phyloP scores from a whole-genome alignment of 83 land plant species.

The Diphasiastrum complanatum region DNA sequence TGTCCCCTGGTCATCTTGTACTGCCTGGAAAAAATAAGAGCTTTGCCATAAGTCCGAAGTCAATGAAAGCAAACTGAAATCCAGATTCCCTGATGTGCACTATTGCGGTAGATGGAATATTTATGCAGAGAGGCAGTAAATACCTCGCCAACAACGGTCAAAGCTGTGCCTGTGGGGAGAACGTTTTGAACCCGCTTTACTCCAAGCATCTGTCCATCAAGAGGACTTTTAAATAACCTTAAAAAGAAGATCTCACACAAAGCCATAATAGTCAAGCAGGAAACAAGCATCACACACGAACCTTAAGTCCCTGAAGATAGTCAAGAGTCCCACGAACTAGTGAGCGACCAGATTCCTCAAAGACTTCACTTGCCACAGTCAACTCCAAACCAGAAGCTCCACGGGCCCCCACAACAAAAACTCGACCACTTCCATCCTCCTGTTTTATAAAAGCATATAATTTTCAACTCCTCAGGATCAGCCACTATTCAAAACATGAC shows the following conservation, averaged over 20 bases:
- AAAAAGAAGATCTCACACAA: not conserved
- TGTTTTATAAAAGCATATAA: conserved; percentile 11
- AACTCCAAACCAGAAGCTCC: conserved; percentile 72
- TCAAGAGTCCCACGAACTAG: conserved; percentile 91
- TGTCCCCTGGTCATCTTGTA: conserved; percentile 82
- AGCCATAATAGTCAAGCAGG: not conserved
- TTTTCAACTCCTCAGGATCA: too few relatives aligned
- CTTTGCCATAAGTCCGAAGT: not conserved
- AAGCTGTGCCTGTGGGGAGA: conserved; percentile 84
- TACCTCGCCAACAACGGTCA: conserved; percentile 99
- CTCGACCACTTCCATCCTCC: conserved; percentile 95
- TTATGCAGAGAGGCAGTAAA: not conserved
- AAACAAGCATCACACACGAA: conserved; percentile 14
- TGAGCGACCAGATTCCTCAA: conserved; percentile 94
- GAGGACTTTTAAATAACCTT: not conserved
- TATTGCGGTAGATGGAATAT: too few relatives aligned
- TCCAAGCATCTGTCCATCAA: conserved; percentile 73
- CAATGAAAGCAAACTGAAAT: too few relatives aligned
- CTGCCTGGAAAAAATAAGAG: conserved; percentile 44
- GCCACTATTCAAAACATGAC: too few relatives aligned
- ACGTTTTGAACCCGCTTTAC: conserved; percentile 91
- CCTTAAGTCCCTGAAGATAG: conserved; percentile 95
- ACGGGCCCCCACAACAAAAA: conserved; percentile 81
- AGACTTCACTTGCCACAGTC: conserved; percentile 87
- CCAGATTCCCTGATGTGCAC: too few relatives aligned